Percentiles rank a stretch among this genome's conserved stretches.
Conservation (phyloP, 495 filamentous ascomycete genomes). For the Penicillium mononematosum region DNA sequence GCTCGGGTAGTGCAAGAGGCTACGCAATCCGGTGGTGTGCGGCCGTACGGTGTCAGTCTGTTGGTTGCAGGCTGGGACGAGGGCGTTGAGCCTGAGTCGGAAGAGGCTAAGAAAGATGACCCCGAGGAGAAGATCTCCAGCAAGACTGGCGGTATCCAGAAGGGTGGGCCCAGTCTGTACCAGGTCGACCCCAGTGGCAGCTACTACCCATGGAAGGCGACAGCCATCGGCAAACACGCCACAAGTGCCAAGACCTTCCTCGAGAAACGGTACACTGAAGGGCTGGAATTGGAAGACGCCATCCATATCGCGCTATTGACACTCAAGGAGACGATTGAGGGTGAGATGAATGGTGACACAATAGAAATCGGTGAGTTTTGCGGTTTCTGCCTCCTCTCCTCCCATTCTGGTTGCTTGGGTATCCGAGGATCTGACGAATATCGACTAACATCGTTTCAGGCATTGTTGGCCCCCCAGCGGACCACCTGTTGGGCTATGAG, state of each 20-base stretch:
- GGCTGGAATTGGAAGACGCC: slow-evolving; percentile 94
- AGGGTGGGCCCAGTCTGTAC: slow-evolving; percentile 95
- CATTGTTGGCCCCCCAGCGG: slow-evolving; percentile 91
- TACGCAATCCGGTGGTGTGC: slow-evolving; percentile 94
- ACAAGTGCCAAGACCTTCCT: slow-evolving; percentile 98
- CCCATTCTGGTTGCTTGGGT: neutral
- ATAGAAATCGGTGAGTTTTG: slow-evolving; percentile 85
- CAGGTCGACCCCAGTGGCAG: slow-evolving; percentile 96
- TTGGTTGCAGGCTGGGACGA: slow-evolving; percentile 98
- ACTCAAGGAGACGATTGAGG: slow-evolving; percentile 98
- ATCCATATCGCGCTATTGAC: slow-evolving; percentile 98
- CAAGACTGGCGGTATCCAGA: slow-evolving; percentile 93
- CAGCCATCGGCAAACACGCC: slow-evolving; percentile 97
- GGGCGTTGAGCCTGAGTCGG: slow-evolving; percentile 78
- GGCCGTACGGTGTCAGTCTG: slow-evolving; percentile 95
- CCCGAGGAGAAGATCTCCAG: slow-evolving; percentile 62
- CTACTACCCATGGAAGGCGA: slow-evolving; percentile 99
- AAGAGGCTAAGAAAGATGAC: slow-evolving; percentile 47
- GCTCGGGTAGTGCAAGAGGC: slow-evolving; percentile 98
- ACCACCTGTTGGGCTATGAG: slow-evolving; percentile 88
- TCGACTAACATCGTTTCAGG: slow-evolving; percentile 47
- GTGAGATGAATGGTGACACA: slow-evolving; percentile 98
- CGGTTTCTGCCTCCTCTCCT: neutral
- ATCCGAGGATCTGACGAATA: neutral
- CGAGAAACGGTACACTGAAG: slow-evolving; percentile 97